Base-by-base conservation (phyloP, 768 basidiomycete genomes). In the Auricularia sp. region DNA sequence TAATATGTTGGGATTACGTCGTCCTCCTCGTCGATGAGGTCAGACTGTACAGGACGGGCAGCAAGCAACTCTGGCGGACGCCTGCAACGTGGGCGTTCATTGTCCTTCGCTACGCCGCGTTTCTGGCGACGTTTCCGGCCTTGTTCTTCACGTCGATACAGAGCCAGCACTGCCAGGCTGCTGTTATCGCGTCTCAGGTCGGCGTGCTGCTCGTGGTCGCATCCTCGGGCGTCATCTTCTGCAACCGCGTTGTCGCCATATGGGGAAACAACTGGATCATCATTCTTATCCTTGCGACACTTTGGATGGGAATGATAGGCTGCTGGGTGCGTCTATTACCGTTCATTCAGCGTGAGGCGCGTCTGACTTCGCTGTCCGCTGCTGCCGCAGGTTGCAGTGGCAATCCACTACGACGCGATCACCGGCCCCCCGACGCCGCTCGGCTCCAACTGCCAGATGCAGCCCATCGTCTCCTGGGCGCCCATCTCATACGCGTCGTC, bases 1-100 rank as follows among this genome's bases (percentile, higher is more conserved):
- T 74, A n/a, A 69, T 75, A n/a, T 63, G 72, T 6, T 76, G 75
- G 73, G 75, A 76, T 56, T 74, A 74, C 74, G 75, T 36, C 47
- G 75, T 68, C 44, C 54, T 51, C 24, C 33, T 6, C 29, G 33
- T 65, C 14, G 18, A 58, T 45, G n/a, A 47, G 10, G 13, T 44
- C 4, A 14, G 18, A 33, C 34, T 21, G 29, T 37, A 42, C 36
- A 24, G 16, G 47, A 77, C 44, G 44, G 44, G 44, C 10, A 45
- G 44, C 44, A 45, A 45, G 44, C 44, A 45, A 18, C 44, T 45
- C 44, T 45, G 44, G 44, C 44, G 18, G 44, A 45, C 44, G 11
- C 44, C 44, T 18, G 44, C 44, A 18, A 45, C 44, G 44, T 45
- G 44, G 44, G 44, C 75, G 35, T 77, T 76, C 67, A 68, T 77